Evolutionary conservation across 805 yeast genomes (phyloP).

Genomic region (Metschnikowia cerradonensis): DNA sequence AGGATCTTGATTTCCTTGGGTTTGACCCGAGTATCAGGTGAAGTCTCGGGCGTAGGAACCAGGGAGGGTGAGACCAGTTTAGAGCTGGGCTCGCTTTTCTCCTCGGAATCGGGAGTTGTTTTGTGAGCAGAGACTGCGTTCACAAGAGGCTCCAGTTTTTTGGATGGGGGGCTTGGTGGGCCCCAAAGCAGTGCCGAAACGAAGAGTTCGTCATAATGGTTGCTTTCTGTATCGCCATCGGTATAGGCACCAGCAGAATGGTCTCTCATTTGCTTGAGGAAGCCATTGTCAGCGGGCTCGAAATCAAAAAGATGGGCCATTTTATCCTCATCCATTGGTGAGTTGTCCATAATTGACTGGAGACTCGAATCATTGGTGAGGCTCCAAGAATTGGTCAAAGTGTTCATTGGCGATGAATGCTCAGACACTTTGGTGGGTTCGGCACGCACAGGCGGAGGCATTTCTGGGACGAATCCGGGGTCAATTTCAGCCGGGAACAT

Average conservation of each 20-base stretch:
- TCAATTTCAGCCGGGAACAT: too few species aligned
- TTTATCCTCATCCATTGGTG: neutral
- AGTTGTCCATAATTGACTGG: neutral
- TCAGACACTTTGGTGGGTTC: neutral
- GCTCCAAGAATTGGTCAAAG: neutral
- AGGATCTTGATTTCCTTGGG: neutral
- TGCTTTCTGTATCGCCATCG: neutral
- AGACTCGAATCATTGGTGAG: neutral
- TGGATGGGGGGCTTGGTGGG: neutral
- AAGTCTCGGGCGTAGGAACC: too few species aligned
- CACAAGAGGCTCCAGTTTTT: neutral
- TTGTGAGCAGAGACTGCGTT: neutral
- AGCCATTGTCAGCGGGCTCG: neutral
- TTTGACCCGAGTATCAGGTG: neutral
- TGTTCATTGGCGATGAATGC: neutral
- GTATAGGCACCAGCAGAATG: neutral
- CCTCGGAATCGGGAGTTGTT: neutral
- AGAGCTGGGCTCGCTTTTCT: neutral
- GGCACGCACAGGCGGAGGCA: neutral
- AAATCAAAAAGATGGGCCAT: neutral
- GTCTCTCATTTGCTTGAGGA: neutral
- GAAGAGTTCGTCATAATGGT: neutral
- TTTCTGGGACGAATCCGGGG: too few species aligned
- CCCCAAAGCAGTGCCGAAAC: neutral
- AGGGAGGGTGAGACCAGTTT: neutral